A percentile compares a stretch with the other conserved stretches of the same genome.
phyloP scores from a whole-genome alignment of 2,329 filamentous ascomycete species.

The Colletotrichum musae region DNA sequence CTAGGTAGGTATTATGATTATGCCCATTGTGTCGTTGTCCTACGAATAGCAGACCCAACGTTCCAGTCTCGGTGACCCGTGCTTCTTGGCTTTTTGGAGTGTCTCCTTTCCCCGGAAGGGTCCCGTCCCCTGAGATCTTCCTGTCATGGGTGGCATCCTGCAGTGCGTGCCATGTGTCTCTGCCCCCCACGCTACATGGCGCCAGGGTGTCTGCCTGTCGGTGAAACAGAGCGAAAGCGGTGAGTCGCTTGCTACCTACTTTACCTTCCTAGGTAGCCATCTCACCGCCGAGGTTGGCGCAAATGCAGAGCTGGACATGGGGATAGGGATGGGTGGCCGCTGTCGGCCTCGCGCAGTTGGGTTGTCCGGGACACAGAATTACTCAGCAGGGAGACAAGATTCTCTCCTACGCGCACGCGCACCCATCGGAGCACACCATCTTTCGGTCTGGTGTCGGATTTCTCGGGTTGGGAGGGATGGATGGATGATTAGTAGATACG shows the following conservation, averaged over 20 bases:
- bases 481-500: conserved; percentile 1
- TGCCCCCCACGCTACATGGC: conserved; percentile 29
- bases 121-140: conserved; percentile 5
- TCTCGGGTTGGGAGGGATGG: background rate
- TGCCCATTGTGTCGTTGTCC: conserved; percentile 9
- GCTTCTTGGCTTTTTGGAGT: background rate
- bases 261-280: background rate
- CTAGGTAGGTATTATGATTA: background rate
- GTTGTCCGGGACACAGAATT: conserved; percentile 2
- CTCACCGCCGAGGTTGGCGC: conserved; percentile 27
- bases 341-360: conserved; percentile 25
- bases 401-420: background rate
- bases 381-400: background rate
- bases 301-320: background rate
- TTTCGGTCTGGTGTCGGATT: background rate
- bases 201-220: conserved; percentile 30
- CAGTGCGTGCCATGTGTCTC: conserved; percentile 2
- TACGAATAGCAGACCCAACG: background rate
- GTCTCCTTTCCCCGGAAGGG: conserved; percentile 20
- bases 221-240: conserved; percentile 39
- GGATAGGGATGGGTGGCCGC: background rate
- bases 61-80: conserved; percentile 12
- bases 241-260: conserved; percentile 23
- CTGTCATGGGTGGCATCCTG: background rate
- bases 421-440: conserved; percentile 3